phyloP scores from a whole-genome alignment of 2,329 filamentous ascomycete species.

The Fusarium verrucosum region DNA sequence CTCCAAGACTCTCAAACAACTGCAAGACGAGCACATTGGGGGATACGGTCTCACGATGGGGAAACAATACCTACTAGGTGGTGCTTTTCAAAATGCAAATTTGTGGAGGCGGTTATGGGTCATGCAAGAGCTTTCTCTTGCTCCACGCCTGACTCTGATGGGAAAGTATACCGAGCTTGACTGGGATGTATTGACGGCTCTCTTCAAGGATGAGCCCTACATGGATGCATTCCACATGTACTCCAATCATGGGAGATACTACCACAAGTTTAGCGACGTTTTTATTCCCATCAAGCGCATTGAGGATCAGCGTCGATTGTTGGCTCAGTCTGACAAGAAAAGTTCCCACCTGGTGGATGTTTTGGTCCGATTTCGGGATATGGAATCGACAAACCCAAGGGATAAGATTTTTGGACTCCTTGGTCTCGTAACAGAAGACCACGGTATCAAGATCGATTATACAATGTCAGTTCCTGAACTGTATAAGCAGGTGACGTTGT shows the following conservation, averaged over 20 bases:
- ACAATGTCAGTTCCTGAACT: background rate
- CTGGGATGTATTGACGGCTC: background rate
- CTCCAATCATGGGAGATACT: too few relatives aligned
- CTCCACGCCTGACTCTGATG: background rate
- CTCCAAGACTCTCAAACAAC: background rate
- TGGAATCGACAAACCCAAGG: slow-evolving; percentile 6
- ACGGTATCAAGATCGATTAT: slow-evolving; percentile 17
- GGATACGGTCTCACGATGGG: rapidly evolving
- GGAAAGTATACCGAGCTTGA: background rate
- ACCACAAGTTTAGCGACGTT: background rate
- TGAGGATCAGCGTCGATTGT: slow-evolving; percentile 7
- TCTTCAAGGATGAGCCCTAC: slow-evolving; percentile 23
- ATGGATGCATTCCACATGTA: slow-evolving; percentile 22
- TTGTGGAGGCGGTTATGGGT: slow-evolving; percentile 22
- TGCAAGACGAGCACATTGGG: background rate
- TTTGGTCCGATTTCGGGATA: background rate
- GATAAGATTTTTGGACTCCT: slow-evolving; percentile 20
- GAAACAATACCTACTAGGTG: rapidly evolving
- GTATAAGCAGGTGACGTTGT: background rate
- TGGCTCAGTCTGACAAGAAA: rapidly evolving
- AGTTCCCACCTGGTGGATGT: slow-evolving; percentile 11
- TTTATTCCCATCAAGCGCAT: slow-evolving; percentile 11
- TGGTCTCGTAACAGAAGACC: slow-evolving; percentile 9
- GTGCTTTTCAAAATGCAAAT: background rate
- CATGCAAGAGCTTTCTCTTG: slow-evolving; percentile 25